These are phyloP conservation scores for Pascua sp. DNA, from an alignment of 1,284 basidiomycete genomes.

Conservation along the genomic window DNA sequence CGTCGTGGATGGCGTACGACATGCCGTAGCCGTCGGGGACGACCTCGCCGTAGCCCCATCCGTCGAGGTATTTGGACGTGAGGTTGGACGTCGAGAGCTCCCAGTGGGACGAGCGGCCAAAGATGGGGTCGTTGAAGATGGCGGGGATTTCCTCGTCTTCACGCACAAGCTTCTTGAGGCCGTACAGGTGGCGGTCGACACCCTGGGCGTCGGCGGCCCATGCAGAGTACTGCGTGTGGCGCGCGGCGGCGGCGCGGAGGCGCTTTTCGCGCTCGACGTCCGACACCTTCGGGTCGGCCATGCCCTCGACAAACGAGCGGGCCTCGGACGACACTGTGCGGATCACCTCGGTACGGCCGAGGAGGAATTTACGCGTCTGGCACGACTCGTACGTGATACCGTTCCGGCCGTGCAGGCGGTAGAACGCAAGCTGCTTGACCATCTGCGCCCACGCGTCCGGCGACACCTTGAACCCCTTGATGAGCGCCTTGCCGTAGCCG, in stretches of 20 bases:
- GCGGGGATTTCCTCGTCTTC: conserved; percentile 72
- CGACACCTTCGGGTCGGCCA: conserved; percentile 62
- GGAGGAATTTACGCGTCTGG: conserved; percentile 89
- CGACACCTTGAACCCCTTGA: conserved; percentile 84
- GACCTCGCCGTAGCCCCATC: conserved; percentile 97
- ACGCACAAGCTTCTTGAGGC: conserved; percentile 76
- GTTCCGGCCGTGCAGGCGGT: conserved; percentile 74
- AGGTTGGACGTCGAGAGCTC: conserved; percentile 88
- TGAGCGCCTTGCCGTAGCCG: conserved; percentile 83
- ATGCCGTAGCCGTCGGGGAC: conserved; percentile 90
- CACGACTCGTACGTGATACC: conserved; percentile 89
- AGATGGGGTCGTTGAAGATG: conserved; percentile 76
- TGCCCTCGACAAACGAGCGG: conserved; percentile 80
- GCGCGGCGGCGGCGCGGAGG: conserved; percentile 72
- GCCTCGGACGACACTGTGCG: conserved; percentile 77
- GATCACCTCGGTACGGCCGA: conserved; percentile 92
- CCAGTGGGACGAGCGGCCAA: conserved; percentile 74
- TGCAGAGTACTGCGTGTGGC: conserved; percentile 81
- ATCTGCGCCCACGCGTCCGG: conserved; percentile 96
- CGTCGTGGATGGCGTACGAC: conserved; percentile 84
- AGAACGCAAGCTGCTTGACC: conserved; percentile 92
- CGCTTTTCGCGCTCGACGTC: conserved; percentile 64
- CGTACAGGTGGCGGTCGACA: conserved; percentile 93
- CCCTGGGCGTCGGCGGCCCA: conserved; percentile 94
- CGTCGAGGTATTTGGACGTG: conserved; percentile 76